These are phyloP conservation scores for Botrytis fragariae DNA, from an alignment of 2,329 filamentous ascomycete species.

Conservation along the genomic window DNA sequence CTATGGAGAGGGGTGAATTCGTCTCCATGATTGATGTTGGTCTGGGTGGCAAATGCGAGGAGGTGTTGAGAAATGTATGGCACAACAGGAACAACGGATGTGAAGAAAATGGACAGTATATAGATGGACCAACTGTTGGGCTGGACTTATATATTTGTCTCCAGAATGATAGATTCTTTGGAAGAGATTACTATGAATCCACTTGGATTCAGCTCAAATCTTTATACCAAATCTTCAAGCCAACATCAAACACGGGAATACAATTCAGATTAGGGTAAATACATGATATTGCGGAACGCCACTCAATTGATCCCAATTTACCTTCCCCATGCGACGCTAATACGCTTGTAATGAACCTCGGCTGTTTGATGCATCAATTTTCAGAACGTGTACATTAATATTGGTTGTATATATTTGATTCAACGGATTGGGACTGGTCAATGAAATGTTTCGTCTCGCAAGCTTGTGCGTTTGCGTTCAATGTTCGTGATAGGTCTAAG, in stretches of 20 bases:
- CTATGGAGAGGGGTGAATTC: conserved; percentile 37
- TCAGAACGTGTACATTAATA: background rate
- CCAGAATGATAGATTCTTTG: background rate
- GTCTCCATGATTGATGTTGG: conserved; percentile 25
- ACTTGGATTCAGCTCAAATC: background rate
- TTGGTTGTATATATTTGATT: background rate
- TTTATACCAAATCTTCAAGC: background rate
- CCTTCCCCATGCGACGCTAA: background rate
- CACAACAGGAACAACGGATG: background rate
- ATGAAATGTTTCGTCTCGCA: background rate
- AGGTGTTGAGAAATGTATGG: background rate
- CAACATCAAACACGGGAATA: background rate
- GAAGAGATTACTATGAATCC: background rate
- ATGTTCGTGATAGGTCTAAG: background rate
- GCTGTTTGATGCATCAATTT: background rate
- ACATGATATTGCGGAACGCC: background rate
- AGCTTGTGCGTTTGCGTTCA: background rate
- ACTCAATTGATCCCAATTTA: background rate
- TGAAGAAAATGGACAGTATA: too few species aligned
- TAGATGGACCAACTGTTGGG: background rate
- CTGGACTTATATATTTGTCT: background rate
- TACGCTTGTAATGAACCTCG: background rate
- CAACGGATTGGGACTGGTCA: background rate
- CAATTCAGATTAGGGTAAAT: background rate
- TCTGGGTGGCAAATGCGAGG: conserved; percentile 35